A percentile compares a stretch with the other conserved stretches of the same genome.
These are phyloP conservation scores for Phytophthora europaea DNA, from an alignment of 352 stramenopile species.

Conservation along the genomic window DNA sequence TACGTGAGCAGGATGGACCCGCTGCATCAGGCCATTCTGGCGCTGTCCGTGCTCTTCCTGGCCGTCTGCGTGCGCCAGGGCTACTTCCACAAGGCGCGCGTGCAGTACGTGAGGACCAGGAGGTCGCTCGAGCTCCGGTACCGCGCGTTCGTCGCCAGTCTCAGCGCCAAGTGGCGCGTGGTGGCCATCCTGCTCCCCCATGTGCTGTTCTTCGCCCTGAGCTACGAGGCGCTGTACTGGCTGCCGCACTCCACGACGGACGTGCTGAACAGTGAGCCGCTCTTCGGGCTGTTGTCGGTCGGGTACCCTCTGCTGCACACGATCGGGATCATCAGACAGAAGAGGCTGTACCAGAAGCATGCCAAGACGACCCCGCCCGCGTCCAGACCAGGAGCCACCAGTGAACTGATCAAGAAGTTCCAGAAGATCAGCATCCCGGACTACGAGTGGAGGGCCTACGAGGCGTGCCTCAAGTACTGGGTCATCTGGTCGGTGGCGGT, in stretches of 20 bases:
- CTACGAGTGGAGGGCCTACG: constrained; percentile 75
- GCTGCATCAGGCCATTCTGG: constrained; percentile 59
- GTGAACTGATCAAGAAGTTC: constrained; percentile 41
- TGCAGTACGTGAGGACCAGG: constrained; percentile 63
- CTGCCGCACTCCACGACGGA: constrained; percentile 55
- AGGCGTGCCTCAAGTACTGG: constrained; percentile 89
- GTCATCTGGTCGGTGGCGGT: constrained; percentile 77
- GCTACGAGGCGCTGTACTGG: constrained; percentile 71
- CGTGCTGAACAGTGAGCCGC: constrained; percentile 63
- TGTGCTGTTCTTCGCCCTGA: constrained; percentile 63
- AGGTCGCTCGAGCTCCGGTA: constrained; percentile 69
- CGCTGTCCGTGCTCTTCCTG: constrained; percentile 38
- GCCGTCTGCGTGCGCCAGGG: constrained; percentile 69
- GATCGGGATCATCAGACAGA: constrained; percentile 68
- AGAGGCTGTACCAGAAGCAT: constrained; percentile 53
- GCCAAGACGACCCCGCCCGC: constrained; percentile 17
- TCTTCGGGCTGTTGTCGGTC: constrained; percentile 69
- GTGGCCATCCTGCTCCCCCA: constrained; percentile 77
- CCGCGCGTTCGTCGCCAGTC: constrained; percentile 70
- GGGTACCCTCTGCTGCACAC: constrained; percentile 79
- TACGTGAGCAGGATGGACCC: constrained; percentile 70
- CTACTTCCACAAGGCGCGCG: constrained; percentile 67
- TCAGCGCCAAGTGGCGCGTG: constrained; percentile 75
- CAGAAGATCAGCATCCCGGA: constrained; percentile 45
- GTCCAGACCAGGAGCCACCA: constrained; percentile 21